Evolutionary conservation across 108 stramenopile genomes (phyloP).

Genomic region (Cyclotella distinguenda): DNA sequence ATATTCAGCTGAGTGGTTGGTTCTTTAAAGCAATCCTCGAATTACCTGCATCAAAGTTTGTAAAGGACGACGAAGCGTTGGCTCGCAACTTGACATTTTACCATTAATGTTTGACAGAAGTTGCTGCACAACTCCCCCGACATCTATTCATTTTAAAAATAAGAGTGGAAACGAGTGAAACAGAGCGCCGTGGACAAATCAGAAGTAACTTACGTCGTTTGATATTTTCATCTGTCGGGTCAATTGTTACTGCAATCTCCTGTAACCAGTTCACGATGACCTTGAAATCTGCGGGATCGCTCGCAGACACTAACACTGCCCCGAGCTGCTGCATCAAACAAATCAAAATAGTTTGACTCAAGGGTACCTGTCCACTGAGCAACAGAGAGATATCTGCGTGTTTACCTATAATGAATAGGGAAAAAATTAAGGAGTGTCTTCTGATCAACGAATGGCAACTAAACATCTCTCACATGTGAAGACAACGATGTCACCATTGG

Average conservation of each 20-base stretch:
- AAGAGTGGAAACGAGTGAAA: neutral
- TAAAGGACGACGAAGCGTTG: slow-evolving; percentile 63
- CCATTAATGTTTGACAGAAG: slow-evolving; percentile 59
- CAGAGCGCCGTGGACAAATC: neutral
- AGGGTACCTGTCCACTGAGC: slow-evolving; percentile 46
- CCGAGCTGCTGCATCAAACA: slow-evolving; percentile 90
- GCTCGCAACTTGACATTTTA: slow-evolving; percentile 66
- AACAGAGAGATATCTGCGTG: slow-evolving; percentile 54
- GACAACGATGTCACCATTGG: slow-evolving; percentile 66
- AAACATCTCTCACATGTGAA: too few species aligned
- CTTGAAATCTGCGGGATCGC: slow-evolving; percentile 49
- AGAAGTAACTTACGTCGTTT: slow-evolving; percentile 35
- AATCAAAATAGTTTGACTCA: slow-evolving; percentile 83
- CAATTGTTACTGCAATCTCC: slow-evolving; percentile 80
- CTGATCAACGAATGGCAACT: too few species aligned
- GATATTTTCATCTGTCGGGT: slow-evolving; percentile 73
- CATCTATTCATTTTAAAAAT: slow-evolving; percentile 29
- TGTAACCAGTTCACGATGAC: slow-evolving; percentile 84
- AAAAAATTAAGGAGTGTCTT: too few species aligned
- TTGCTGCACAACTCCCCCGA: slow-evolving; percentile 62
- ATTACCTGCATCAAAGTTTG: slow-evolving; percentile 76
- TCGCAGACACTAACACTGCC: slow-evolving; percentile 50
- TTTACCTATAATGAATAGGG: too few species aligned
- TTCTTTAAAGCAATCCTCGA: slow-evolving; percentile 58
- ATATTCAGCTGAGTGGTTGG: too few species aligned